A percentile compares a stretch with the other conserved stretches of the same genome.
Evolutionary conservation across 2,329 filamentous ascomycete species (phyloP).

Genomic region (Drechslerella dactyloides): DNA sequence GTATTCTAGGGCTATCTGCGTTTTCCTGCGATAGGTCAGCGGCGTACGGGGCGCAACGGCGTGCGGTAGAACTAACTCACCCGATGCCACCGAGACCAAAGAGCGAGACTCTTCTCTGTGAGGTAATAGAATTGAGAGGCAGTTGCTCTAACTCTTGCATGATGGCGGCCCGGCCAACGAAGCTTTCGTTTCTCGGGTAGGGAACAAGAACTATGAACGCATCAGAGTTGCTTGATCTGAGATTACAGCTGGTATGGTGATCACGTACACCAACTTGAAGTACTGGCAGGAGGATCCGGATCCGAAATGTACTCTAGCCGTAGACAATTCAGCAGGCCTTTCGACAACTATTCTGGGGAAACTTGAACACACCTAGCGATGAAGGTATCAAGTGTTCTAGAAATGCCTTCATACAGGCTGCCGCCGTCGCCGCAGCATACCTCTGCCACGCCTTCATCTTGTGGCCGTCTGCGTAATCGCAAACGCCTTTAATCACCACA

Average conservation of each 20-base stretch:
- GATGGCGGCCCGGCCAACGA: neutral
- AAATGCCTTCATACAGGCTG: slow-evolving; percentile 55
- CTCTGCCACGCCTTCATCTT: slow-evolving; percentile 56
- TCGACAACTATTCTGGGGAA: neutral
- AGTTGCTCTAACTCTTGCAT: neutral
- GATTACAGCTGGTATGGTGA: neutral
- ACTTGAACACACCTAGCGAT: neutral
- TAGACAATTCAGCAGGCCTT: neutral
- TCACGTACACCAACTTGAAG: neutral
- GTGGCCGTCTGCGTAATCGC: slow-evolving; percentile 57
- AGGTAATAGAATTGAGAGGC: neutral
- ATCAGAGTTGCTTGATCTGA: neutral
- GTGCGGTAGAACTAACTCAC: neutral
- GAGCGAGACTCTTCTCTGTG: neutral
- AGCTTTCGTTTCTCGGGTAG: neutral
- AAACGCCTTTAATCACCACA: slow-evolving; percentile 56
- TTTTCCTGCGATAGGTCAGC: slow-evolving; percentile 1
- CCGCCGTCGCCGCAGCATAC: slow-evolving; percentile 56
- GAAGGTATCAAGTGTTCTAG: slow-evolving; percentile 34
- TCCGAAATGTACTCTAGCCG: neutral
- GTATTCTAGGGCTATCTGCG: slow-evolving; percentile 7
- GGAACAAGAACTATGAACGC: slow-evolving; percentile 2
- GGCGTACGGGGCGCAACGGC: neutral
- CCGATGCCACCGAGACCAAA: neutral
- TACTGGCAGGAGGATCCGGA: neutral